Conservation (phyloP, 108 stramenopile species). For the Aurantiochytrium sp. region DNA sequence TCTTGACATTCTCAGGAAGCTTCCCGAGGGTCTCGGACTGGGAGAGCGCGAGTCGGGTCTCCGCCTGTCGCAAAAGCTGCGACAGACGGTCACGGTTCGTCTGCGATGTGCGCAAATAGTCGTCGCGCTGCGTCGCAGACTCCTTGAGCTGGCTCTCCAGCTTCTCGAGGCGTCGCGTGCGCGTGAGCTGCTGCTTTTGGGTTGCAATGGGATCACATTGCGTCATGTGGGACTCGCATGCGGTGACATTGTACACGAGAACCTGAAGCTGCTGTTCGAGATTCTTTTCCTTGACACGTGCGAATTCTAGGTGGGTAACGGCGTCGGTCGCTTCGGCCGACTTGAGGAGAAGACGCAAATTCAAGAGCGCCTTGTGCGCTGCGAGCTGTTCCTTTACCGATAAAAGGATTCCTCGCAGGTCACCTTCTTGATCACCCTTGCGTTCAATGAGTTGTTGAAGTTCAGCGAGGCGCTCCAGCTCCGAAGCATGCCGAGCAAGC, state of each 20-base stretch:
- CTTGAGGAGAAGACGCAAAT: neutral
- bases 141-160: neutral
- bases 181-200: slow-evolving; percentile 2
- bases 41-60: neutral
- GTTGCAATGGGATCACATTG: neutral
- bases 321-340: slow-evolving; percentile 9
- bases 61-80: neutral
- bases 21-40: neutral
- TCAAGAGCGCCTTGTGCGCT: neutral
- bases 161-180: neutral
- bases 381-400: neutral
- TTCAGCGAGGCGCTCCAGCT: neutral
- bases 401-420: neutral
- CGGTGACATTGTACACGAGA: neutral
- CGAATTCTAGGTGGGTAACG: neutral
- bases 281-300: neutral
- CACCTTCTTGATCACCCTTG: neutral
- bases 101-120: neutral
- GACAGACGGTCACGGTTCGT: neutral
- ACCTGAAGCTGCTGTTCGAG: slow-evolving; percentile 3
- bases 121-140: neutral
- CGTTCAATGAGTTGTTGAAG: neutral
- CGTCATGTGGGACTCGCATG: neutral
- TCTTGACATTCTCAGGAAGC: neutral
- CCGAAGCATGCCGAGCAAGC: neutral